Conservation (phyloP, 768 basidiomycete species). For the Cystofilobasidium ferigula region DNA sequence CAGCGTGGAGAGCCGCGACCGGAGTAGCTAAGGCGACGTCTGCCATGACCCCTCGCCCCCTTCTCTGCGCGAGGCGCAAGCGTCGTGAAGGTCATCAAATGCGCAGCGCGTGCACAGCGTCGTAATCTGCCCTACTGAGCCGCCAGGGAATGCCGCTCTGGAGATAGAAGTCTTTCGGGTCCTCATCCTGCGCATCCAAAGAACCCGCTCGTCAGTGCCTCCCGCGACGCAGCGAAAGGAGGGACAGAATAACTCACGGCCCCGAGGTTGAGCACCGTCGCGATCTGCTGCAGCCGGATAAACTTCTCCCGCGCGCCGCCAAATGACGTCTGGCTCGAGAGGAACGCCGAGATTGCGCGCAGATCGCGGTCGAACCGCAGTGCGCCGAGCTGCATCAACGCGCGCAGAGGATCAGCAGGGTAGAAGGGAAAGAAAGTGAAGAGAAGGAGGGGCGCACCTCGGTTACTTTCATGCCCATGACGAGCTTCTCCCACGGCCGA, state of each 20-base stretch:
- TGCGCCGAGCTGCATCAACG: conserved; percentile 65
- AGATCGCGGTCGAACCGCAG: conserved; percentile 90
- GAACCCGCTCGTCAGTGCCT: conserved; percentile 4
- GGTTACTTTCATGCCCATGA: conserved; percentile 68
- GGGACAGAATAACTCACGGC: conserved; percentile 43
- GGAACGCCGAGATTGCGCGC: conserved; percentile 65
- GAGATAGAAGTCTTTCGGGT: conserved; percentile 87
- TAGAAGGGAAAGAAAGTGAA: neutral
- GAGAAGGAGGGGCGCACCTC: conserved; percentile 63
- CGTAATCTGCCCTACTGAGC: conserved; percentile 64
- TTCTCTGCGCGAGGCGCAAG: too few species aligned
- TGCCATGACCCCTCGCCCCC: too few species aligned
- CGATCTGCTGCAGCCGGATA: conserved; percentile 79
- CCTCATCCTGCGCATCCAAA: conserved; percentile 59
- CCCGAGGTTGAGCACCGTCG: conserved; percentile 81
- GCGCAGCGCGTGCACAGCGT: conserved; percentile 54
- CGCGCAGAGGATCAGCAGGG: neutral
- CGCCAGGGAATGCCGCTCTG: conserved; percentile 86
- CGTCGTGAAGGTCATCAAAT: too few species aligned
- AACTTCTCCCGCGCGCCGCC: conserved; percentile 90
- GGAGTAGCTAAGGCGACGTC: too few species aligned
- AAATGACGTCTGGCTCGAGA: conserved; percentile 77
- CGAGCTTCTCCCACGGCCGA: conserved; percentile 89
- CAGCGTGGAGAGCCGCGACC: too few species aligned
- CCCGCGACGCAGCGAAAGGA: neutral